Evolutionary conservation across 371 early-diverging fungal species (phyloP).

Genomic region (Nematocida parisii): DNA sequence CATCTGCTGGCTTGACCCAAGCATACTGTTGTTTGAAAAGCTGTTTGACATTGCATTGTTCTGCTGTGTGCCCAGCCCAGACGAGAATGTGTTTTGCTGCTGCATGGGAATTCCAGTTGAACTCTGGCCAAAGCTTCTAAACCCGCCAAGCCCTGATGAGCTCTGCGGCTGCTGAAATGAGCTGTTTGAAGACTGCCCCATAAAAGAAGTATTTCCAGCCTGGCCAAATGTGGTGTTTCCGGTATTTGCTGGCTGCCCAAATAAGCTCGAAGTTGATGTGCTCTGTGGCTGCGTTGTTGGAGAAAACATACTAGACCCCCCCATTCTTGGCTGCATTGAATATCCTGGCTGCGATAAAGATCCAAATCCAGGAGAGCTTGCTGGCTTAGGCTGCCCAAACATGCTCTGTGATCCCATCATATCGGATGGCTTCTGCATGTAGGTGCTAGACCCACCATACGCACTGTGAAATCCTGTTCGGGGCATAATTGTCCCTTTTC

Average conservation of each 20-base stretch:
- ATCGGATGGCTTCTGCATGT: slow-evolving; percentile 12
- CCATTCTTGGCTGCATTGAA: background rate
- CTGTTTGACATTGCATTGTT: background rate
- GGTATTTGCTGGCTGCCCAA: background rate
- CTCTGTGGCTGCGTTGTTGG: background rate
- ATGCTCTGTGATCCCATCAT: slow-evolving; percentile 12
- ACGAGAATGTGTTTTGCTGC: background rate
- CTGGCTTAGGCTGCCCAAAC: slow-evolving; percentile 3
- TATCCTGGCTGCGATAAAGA: background rate
- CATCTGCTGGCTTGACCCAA: background rate
- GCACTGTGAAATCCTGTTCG: background rate
- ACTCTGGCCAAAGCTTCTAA: background rate
- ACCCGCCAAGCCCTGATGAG: background rate
- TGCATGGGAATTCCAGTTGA: background rate
- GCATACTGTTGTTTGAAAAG: background rate
- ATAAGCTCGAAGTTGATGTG: slow-evolving; percentile 3
- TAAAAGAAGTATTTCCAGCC: background rate
- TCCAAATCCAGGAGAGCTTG: background rate
- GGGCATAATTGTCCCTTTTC: slow-evolving; percentile 30
- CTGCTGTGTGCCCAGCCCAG: background rate
- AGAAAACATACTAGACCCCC: background rate
- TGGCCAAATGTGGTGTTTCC: background rate
- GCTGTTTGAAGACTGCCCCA: slow-evolving; percentile 5
- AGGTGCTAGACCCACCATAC: slow-evolving; percentile 1
- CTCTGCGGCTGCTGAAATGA: slow-evolving; percentile 18